Conservation (phyloP, 306 rosid genomes). For the Hylodesmum podocarpum region DNA sequence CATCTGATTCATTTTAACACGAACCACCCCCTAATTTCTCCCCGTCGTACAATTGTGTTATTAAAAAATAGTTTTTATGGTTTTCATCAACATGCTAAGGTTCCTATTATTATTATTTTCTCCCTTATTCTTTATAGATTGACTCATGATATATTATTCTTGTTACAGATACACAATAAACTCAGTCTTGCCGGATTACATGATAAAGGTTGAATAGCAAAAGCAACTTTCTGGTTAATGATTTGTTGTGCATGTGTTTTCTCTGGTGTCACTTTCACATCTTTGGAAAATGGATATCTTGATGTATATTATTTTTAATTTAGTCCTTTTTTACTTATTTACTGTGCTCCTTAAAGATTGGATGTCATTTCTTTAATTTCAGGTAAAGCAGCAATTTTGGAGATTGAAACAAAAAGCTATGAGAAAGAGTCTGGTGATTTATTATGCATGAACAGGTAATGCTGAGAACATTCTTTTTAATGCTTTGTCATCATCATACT, state of each 20-base stretch:
- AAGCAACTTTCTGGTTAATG: conserved; percentile 19
- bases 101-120: not conserved
- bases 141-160: conserved; percentile 28
- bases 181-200: conserved; percentile 83
- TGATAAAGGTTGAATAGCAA: conserved; percentile 75
- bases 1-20: not conserved
- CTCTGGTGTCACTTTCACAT: conserved; percentile 23
- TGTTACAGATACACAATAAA: conserved; percentile 64
- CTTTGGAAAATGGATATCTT: conserved; percentile 10
- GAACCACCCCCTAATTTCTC: not conserved
- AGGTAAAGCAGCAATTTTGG: conserved; percentile 97
- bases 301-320: not conserved
- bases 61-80: not conserved
- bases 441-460: conserved; percentile 88
- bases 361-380: conserved; percentile 29
- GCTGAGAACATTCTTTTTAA: conserved; percentile 22
- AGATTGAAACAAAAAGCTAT: conserved; percentile 88
- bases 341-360: conserved; percentile 15
- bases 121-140: conserved; percentile 24
- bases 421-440: conserved; percentile 75
- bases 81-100: not conserved
- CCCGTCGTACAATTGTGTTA: conserved; percentile 5
- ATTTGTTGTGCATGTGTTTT: conserved; percentile 25
- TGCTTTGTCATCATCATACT: conserved; percentile 31
- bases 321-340: not conserved